phyloP scores from a whole-genome alignment of 257 asterid species.

The Penstemon eatonii region DNA sequence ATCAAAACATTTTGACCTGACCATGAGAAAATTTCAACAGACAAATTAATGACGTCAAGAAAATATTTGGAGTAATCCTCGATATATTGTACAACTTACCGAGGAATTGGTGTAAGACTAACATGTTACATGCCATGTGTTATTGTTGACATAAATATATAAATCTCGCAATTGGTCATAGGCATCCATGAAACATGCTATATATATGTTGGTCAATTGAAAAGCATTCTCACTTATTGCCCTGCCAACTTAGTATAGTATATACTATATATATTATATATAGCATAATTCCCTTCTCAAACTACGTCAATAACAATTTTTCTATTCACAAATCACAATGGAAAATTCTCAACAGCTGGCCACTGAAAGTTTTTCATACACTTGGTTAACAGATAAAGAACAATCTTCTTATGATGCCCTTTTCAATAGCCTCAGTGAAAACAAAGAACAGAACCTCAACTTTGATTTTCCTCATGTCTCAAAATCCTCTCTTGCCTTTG shows the following conservation, averaged over 20 bases:
- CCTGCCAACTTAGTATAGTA: slow-evolving; percentile 12
- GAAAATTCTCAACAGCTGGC: slow-evolving; percentile 55
- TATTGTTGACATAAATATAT: slow-evolving; percentile 22
- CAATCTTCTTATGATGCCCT: slow-evolving; percentile 33
- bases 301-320: neutral
- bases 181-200: slow-evolving; percentile 24
- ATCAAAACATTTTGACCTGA: too few species aligned
- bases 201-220: slow-evolving; percentile 1
- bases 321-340: slow-evolving; percentile 33
- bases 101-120: slow-evolving; percentile 25
- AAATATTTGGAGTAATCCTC: too few species aligned
- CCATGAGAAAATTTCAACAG: too few species aligned
- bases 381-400: slow-evolving; percentile 52
- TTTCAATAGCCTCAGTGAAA: slow-evolving; percentile 30
- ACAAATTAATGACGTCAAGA: too few species aligned
- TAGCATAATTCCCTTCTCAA: slow-evolving; percentile 24
- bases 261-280: neutral
- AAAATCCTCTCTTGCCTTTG: slow-evolving; percentile 36
- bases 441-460: slow-evolving; percentile 38
- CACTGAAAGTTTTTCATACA: slow-evolving; percentile 69
- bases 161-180: slow-evolving; percentile 18
- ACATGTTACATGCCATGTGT: slow-evolving; percentile 41
- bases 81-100: slow-evolving; percentile 24
- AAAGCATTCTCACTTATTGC: slow-evolving; percentile 19
- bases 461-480: slow-evolving; percentile 43